Evolutionary conservation across 2,329 filamentous ascomycete species (phyloP), one percentile per base, ranked within the genome.

Genomic region (Nigrograna mackinnonii): DNA sequence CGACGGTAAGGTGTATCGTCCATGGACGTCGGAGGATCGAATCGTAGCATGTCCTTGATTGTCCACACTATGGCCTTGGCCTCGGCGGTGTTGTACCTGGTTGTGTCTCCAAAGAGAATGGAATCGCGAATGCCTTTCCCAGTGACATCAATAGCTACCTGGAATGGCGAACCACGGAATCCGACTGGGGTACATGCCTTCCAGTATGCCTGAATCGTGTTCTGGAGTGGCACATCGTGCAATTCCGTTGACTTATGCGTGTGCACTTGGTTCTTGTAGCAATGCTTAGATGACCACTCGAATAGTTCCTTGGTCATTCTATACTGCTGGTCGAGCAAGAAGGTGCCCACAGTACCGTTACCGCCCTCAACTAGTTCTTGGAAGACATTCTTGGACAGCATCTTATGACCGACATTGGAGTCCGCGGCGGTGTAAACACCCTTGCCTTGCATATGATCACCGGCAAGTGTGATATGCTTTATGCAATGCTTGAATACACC

Each of bases 371-470:
- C 24, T 28, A 37, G 5, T 22, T 37, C 35, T 5, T 5, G 6
- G 20, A 37, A 37, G 5, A 22, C 4, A 9, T 16, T 20, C 35
- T 26, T 22, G 5, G 35, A 13, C 11, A 37, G 19, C 12, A 22
- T 5, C 6, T 13, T 13, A 16, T 37, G 35, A 14, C 5, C 35
- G 4, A 6, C 22, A 16, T 37, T 37, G 20, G 5, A 5, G 19
- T 37, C 21, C 5, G 14, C n/a, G 14, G 35, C 21, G 4, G 14
- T 5, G 17, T 22, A 6, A 11, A 37, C 20, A 5, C n/a, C 19
- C 19, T 26, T 26, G 35, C 16, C n/a, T 14, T 37, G 35, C 35
- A 16, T 26, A 14, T 37, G 18, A 14, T 37, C 35, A 6, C 35
- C 35, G 5, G 6, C 9, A 9, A 37, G 7, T 5, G 7, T 37